A percentile compares a stretch with the other conserved stretches of the same genome.
Conservation (phyloP, 306 rosid species). For the Gynostemma pentaphyllum region DNA sequence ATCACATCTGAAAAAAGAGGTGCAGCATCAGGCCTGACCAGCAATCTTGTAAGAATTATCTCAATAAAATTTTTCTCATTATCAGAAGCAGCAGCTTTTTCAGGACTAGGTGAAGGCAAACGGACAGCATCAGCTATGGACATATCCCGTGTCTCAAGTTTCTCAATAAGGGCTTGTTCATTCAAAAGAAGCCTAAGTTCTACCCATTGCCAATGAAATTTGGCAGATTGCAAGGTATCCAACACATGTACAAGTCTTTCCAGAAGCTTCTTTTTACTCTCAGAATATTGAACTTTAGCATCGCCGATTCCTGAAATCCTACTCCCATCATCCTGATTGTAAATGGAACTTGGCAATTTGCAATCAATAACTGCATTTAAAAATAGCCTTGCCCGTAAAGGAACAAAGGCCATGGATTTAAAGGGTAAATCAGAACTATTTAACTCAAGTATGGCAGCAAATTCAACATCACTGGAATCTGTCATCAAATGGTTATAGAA, state of each 20-base stretch:
- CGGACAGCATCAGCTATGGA: conserved; percentile 72
- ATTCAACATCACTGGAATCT: conserved; percentile 67
- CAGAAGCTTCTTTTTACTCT: conserved; percentile 53
- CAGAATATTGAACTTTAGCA: conserved; percentile 32
- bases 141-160: conserved; percentile 39
- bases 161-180: conserved; percentile 81
- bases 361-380: conserved; percentile 78
- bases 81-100: conserved; percentile 71
- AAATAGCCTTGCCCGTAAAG: conserved; percentile 85
- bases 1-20: conserved; percentile 80
- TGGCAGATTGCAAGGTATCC: conserved; percentile 90
- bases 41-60: conserved; percentile 80
- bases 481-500: conserved; percentile 71
- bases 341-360: conserved; percentile 47
- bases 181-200: conserved; percentile 88
- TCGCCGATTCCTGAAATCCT: conserved; percentile 50
- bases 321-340: conserved; percentile 33
- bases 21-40: conserved; percentile 98
- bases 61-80: conserved; percentile 79
- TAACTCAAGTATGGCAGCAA: conserved; percentile 69
- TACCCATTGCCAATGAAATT: conserved; percentile 99
- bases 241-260: conserved; percentile 68
- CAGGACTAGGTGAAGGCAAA: conserved; percentile 58
- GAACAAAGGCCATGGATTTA: conserved; percentile 81
- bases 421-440: conserved; percentile 59